phyloP scores from a whole-genome alignment of 2,329 filamentous ascomycete species.

The Fusarium albosuccineum region DNA sequence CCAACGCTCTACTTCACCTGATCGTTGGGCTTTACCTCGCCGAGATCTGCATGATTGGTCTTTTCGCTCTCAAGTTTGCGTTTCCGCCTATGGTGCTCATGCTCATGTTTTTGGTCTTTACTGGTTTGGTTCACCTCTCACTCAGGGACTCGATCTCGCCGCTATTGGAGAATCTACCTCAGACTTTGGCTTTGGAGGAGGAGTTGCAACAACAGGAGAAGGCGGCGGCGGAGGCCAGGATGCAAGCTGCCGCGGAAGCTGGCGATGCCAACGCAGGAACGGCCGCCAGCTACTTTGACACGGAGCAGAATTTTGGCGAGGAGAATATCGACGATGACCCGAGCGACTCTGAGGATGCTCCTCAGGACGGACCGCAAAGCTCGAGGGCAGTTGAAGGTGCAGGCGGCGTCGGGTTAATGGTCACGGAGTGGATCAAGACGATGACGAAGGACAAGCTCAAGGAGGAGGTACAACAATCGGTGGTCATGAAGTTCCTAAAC shows the following conservation, averaged over 20 bases:
- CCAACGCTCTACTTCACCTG: conserved; percentile 87
- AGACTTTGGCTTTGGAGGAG: conserved; percentile 72
- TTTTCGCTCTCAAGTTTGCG: conserved; percentile 79
- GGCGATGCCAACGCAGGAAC: conserved; percentile 38
- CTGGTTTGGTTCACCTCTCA: conserved; percentile 79
- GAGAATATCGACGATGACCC: conserved; percentile 45
- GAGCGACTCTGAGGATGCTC: conserved; percentile 48
- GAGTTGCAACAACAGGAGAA: conserved; percentile 60
- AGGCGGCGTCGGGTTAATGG: conserved; percentile 48
- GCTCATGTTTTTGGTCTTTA: conserved; percentile 81
- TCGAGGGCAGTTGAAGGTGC: conserved; percentile 56
- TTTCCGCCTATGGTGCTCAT: conserved; percentile 80
- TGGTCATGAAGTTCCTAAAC: conserved; percentile 45
- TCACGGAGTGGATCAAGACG: conserved; percentile 52
- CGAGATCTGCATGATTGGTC: conserved; percentile 84
- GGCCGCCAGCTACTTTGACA: conserved; percentile 54
- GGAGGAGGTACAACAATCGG: conserved; percentile 41
- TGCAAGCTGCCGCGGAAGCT: conserved; percentile 41
- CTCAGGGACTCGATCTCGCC: conserved; percentile 81
- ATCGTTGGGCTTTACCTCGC: conserved; percentile 87
- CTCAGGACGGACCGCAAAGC: conserved; percentile 39
- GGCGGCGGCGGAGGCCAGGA: conserved; percentile 57
- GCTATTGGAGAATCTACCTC: conserved; percentile 82
- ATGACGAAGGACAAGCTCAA: conserved; percentile 54
- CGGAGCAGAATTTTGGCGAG: conserved; percentile 52